Percentiles rank a stretch among this genome's conserved stretches.
Evolutionary conservation across 169 alveolate genomes (phyloP).

Genomic region (Toxoplasma gondii): DNA sequence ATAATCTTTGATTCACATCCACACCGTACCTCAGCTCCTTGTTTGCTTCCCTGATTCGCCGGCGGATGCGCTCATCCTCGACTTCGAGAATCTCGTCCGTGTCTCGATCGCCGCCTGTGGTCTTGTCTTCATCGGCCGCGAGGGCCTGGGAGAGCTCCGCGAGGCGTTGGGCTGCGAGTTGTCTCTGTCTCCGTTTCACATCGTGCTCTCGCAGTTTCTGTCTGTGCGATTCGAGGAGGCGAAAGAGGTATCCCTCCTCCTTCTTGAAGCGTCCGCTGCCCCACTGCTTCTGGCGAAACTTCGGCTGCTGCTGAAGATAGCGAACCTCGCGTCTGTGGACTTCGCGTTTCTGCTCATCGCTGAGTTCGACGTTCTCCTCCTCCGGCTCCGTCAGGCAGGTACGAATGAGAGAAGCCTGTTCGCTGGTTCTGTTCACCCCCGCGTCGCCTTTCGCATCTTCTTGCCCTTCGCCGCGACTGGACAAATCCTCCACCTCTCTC

Average conservation of each 20-base stretch:
- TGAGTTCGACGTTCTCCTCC: neutral
- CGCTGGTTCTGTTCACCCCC: neutral
- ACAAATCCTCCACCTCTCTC: neutral
- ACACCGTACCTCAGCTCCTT: neutral
- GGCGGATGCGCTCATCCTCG: neutral
- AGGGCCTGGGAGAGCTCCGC: neutral
- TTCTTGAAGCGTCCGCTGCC: conserved; percentile 16
- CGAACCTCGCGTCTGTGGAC: neutral
- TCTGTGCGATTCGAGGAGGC: neutral
- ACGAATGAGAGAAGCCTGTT: neutral
- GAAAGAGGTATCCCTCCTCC: conserved; percentile 5
- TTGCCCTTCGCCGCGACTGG: neutral
- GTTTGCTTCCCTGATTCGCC: neutral
- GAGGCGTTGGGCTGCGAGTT: neutral
- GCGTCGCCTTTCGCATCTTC: neutral
- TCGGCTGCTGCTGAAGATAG: conserved; percentile 3
- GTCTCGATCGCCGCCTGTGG: neutral
- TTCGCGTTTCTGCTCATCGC: neutral
- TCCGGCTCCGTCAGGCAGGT: neutral
- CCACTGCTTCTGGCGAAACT: neutral
- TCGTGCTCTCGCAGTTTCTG: neutral
- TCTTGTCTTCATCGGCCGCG: neutral
- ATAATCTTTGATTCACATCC: too few species aligned
- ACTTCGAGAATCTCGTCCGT: neutral
- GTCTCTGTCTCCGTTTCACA: neutral